Percentiles rank a stretch among this genome's conserved stretches.
phyloP scores from a whole-genome alignment of 441 rosid species.

The Dalechampia spathulata region DNA sequence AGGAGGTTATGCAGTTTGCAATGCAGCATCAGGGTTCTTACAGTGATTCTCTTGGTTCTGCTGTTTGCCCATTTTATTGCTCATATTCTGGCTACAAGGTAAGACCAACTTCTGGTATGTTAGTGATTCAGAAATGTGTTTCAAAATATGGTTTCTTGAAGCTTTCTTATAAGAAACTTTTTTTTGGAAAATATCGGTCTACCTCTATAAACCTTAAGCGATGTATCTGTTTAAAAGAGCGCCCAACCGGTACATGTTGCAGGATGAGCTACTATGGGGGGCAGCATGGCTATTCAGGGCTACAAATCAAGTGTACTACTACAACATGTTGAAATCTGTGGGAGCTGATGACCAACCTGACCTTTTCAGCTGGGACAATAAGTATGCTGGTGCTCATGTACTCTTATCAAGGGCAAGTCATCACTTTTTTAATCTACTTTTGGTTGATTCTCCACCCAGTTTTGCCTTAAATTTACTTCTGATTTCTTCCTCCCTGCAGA shows the following conservation, averaged over 20 bases:
- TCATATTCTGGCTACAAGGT: conserved; percentile 90
- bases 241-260: neutral
- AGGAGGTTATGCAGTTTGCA: conserved; percentile 67
- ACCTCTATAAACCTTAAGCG: too few species aligned
- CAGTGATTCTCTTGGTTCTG: conserved; percentile 73
- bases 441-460: too few species aligned
- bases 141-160: too few species aligned
- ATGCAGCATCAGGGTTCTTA: conserved; percentile 70
- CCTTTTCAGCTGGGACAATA: conserved; percentile 76
- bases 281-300: conserved; percentile 86
- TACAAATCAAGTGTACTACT: conserved; percentile 50
- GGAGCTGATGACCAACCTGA: conserved; percentile 61
- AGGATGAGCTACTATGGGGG: conserved; percentile 85
- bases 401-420: conserved; percentile 61
- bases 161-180: too few species aligned
- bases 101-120: neutral
- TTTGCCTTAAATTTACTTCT: neutral
- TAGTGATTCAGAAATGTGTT: too few species aligned
- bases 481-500: conserved; percentile 26
- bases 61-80: conserved; percentile 85
- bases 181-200: too few species aligned
- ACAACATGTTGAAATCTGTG: conserved; percentile 44
- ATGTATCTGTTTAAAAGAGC: too few species aligned
- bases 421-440: too few species aligned
- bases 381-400: conserved; percentile 77